These are phyloP conservation scores for Kwoniella dendrophila DNA, from an alignment of 768 basidiomycete genomes.

Conservation along the genomic window DNA sequence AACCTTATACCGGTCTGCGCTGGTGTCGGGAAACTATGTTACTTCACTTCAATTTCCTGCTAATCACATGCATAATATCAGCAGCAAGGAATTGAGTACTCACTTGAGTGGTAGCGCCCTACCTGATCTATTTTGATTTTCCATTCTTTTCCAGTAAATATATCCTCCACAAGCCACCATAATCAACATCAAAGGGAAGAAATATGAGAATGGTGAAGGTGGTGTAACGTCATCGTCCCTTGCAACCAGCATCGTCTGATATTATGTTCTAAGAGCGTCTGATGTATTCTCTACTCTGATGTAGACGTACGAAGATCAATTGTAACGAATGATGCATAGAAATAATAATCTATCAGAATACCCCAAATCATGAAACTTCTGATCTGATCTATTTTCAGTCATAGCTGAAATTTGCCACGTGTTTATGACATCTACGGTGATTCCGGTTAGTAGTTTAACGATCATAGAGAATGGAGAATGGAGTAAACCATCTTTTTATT, in stretches of 20 bases:
- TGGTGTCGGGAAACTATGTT: slow-evolving; percentile 12
- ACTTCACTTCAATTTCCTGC: neutral
- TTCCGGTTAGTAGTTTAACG: too few relatives aligned
- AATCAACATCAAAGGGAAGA: slow-evolving; percentile 35
- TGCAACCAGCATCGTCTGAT: neutral
- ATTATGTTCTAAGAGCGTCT: too few relatives aligned
- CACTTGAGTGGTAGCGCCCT: slow-evolving; percentile 9
- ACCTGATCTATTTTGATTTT: neutral
- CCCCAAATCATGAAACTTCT: too few relatives aligned
- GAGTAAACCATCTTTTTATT: too few relatives aligned
- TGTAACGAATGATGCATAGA: too few relatives aligned
- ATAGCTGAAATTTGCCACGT: too few relatives aligned
- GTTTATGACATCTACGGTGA: too few relatives aligned
- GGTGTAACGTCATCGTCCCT: slow-evolving; percentile 19
- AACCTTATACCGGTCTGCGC: slow-evolving; percentile 14
- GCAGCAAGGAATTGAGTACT: neutral
- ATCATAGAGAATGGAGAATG: too few relatives aligned
- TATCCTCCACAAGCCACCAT: slow-evolving; percentile 33
- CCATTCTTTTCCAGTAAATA: slow-evolving; percentile 23
- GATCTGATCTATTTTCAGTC: too few relatives aligned
- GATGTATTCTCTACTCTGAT: neutral
- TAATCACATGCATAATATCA: neutral
- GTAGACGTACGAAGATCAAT: too few relatives aligned
- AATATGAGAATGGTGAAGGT: slow-evolving; percentile 36
- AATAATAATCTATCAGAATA: too few relatives aligned